phyloP scores from a whole-genome alignment of 1,139 yeast species.

The Candida pseudoviswanathii region DNA sequence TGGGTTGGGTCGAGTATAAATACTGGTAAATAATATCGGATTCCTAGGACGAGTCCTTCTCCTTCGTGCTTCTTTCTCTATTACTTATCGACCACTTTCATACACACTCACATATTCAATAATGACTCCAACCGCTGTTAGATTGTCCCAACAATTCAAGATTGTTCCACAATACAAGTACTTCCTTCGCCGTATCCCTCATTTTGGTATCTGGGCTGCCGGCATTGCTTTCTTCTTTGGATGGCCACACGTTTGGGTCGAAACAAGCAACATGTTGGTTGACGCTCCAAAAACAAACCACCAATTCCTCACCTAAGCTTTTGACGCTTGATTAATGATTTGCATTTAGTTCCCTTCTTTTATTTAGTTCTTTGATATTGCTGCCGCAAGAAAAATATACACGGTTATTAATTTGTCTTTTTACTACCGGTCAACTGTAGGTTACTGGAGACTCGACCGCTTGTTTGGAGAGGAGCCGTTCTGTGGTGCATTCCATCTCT shows the following conservation, averaged over 20 bases:
- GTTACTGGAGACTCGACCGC: too few relatives aligned
- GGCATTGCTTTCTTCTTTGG: constrained; percentile 35
- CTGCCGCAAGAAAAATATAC: neutral
- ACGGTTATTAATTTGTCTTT: constrained; percentile 1
- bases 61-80: neutral
- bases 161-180: constrained; percentile 26
- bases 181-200: constrained; percentile 35
- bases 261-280: constrained; percentile 24
- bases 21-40: neutral
- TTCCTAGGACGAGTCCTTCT: neutral
- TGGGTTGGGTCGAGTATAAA: constrained; percentile 5
- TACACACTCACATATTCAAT: neutral
- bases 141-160: constrained; percentile 10
- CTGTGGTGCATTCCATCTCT: too few relatives aligned
- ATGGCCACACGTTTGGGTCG: constrained; percentile 40
- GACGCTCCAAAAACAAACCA: constrained; percentile 28
- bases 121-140: constrained; percentile 15
- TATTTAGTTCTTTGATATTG: neutral
- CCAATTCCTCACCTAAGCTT: constrained; percentile 11
- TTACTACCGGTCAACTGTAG: too few relatives aligned
- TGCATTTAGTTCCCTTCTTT: neutral
- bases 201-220: constrained; percentile 33
- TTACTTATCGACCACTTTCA: neutral
- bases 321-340: neutral
- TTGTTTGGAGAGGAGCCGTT: too few relatives aligned